Conservation (phyloP, 2,329 filamentous ascomycete species). For the Drechslera avenae region DNA sequence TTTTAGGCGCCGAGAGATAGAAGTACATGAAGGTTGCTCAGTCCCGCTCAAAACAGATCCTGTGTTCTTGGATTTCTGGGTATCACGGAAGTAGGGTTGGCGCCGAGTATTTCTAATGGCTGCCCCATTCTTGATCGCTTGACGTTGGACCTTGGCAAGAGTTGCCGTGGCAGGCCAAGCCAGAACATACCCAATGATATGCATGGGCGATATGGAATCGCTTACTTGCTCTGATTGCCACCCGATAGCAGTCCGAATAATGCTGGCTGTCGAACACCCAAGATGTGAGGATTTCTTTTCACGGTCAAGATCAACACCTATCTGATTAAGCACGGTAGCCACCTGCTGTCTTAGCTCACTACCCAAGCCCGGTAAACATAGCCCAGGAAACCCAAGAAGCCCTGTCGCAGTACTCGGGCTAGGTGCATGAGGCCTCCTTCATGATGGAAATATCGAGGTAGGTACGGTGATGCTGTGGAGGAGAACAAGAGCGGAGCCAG, state of each 20-base stretch:
- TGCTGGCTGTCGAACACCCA: background rate
- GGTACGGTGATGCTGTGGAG: too few species aligned
- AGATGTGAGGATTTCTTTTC: constrained; percentile 4
- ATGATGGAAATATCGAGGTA: background rate
- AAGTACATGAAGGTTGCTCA: background rate
- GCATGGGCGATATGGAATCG: background rate
- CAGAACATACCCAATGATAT: background rate
- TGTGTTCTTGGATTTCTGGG: background rate
- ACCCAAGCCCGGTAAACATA: background rate
- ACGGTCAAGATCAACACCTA: constrained; percentile 16
- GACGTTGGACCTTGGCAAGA: constrained; percentile 8
- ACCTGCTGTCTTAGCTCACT: background rate
- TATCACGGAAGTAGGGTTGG: constrained; percentile 17
- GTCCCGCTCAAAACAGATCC: constrained; percentile 1
- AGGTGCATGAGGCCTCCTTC: background rate
- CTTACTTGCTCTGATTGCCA: background rate
- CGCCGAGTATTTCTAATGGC: constrained; percentile 21
- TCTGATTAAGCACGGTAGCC: constrained; percentile 18
- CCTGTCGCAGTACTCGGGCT: background rate
- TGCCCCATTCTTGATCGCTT: constrained; percentile 2
- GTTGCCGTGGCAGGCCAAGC: constrained; percentile 13
- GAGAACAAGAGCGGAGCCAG: too few species aligned
- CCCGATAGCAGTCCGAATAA: background rate
- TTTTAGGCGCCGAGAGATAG: constrained; percentile 15
- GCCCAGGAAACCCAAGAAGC: background rate